Conservation (phyloP, 495 filamentous ascomycete genomes). For the Penicillium cataractarum region DNA sequence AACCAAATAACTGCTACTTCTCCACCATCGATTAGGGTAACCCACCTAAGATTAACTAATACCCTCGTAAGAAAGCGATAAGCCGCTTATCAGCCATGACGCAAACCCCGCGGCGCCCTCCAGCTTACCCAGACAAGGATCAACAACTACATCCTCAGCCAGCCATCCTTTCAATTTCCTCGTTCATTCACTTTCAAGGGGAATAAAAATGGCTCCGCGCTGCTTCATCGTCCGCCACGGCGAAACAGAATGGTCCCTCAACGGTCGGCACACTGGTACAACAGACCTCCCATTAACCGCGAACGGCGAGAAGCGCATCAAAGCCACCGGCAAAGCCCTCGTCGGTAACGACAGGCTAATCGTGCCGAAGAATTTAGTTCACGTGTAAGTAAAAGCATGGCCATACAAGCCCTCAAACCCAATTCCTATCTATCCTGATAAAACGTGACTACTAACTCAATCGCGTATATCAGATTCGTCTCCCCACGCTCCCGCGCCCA, state of each 20-base stretch:
- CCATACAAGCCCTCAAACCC: too few species aligned
- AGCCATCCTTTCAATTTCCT: not conserved
- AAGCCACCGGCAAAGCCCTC: constrained; percentile 78
- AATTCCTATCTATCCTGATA: too few species aligned
- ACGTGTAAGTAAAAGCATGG: constrained; percentile 56
- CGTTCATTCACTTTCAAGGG: too few species aligned
- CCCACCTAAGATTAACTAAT: not conserved
- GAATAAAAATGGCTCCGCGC: constrained; percentile 64
- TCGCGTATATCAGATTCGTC: constrained; percentile 68
- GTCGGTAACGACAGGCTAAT: constrained; percentile 86
- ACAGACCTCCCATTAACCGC: constrained; percentile 85
- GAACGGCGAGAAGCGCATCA: constrained; percentile 83
- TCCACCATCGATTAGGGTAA: too few species aligned
- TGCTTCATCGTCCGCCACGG: constrained; percentile 93
- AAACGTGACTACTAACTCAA: too few species aligned
- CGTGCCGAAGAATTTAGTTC: constrained; percentile 76
- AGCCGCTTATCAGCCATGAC: constrained; percentile 7
- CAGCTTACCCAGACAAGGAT: not conserved
- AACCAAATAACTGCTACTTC: too few species aligned
- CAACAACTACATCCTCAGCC: not conserved
- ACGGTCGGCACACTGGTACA: constrained; percentile 85
- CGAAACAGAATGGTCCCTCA: constrained; percentile 97
- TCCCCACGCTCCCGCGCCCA: constrained; percentile 87
- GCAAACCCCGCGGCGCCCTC: not conserved
- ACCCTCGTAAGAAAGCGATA: not conserved